These are phyloP conservation scores for Corynespora cassiicola DNA, from an alignment of 2,329 filamentous ascomycete species.

Conservation along the genomic window DNA sequence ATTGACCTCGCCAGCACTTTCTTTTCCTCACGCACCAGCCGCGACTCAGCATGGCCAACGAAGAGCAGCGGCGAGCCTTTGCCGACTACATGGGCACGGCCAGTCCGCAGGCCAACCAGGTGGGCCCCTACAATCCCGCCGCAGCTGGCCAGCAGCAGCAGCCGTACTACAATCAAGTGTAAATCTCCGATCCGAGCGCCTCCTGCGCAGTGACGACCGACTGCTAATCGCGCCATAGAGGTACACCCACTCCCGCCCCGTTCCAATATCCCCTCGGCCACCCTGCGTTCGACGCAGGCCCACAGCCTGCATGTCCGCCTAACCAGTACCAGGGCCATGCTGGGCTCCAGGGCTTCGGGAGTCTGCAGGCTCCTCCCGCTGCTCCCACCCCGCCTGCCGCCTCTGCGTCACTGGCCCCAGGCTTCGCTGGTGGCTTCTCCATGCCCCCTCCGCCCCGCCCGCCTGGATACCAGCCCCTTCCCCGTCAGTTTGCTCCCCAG, in stretches of 20 bases:
- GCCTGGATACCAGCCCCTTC: constrained; percentile 20
- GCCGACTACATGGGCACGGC: constrained; percentile 36
- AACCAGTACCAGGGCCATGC: no score
- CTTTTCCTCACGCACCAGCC: constrained; percentile 1
- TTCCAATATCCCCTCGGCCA: constrained; percentile 2
- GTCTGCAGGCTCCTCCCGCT: constrained; percentile 25
- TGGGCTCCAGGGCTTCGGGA: constrained; percentile 30
- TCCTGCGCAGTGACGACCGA: not conserved
- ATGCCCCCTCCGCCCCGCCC: constrained; percentile 10
- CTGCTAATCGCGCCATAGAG: constrained; percentile 3
- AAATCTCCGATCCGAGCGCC: constrained; percentile 9
- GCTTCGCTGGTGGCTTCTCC: constrained; percentile 19
- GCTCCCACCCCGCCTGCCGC: constrained; percentile 36
- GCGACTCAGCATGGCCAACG: constrained; percentile 29
- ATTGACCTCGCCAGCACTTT: not conserved
- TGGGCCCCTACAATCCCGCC: constrained; percentile 25
- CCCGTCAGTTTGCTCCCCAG: no score
- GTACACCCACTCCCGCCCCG: not conserved
- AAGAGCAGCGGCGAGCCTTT: constrained; percentile 38
- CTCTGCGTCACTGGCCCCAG: constrained; percentile 15
- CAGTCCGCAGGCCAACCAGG: constrained; percentile 17
- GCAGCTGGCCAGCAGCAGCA: constrained; percentile 20
- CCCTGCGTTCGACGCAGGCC: not conserved
- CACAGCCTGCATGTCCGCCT: no score
- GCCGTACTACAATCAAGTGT: constrained; percentile 36